A percentile compares a stretch with the other conserved stretches of the same genome.
Conservation (phyloP, 176 grass and related monocot species). For the Alloteropsis semialata region DNA sequence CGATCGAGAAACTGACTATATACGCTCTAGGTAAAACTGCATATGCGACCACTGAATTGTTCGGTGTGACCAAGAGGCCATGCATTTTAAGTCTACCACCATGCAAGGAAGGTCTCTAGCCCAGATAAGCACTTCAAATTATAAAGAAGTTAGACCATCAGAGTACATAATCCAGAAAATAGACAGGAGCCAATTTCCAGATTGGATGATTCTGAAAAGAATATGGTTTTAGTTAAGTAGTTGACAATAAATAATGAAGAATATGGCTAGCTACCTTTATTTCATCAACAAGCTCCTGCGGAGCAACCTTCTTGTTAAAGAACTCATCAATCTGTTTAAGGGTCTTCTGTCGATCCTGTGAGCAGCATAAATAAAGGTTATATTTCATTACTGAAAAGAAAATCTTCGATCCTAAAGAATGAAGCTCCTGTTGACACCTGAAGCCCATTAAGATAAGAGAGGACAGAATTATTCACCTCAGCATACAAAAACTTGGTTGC, state of each 20-base stretch:
- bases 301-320: slow-evolving; percentile 93
- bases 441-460: slow-evolving; percentile 8
- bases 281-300: slow-evolving; percentile 94
- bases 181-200: background rate
- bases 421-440: background rate
- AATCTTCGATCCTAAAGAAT: background rate
- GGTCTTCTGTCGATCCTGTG: slow-evolving; percentile 79
- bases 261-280: slow-evolving; percentile 64
- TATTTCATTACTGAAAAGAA: background rate
- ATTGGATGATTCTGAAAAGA: background rate
- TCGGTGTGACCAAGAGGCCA: background rate
- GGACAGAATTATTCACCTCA: slow-evolving; percentile 52
- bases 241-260: slow-evolving; percentile 6
- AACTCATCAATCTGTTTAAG: slow-evolving; percentile 78
- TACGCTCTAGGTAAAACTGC: background rate
- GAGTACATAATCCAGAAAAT: background rate
- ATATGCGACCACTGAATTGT: background rate
- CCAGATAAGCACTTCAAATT: background rate
- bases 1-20: background rate
- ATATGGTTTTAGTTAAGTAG: background rate
- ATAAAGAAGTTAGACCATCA: background rate
- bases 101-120: background rate
- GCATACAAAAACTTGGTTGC: slow-evolving; percentile 71
- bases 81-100: background rate
- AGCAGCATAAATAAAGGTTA: slow-evolving; percentile 15